Conservation (phyloP, 2,329 filamentous ascomycete genomes). For the Aspergillus ustus region DNA sequence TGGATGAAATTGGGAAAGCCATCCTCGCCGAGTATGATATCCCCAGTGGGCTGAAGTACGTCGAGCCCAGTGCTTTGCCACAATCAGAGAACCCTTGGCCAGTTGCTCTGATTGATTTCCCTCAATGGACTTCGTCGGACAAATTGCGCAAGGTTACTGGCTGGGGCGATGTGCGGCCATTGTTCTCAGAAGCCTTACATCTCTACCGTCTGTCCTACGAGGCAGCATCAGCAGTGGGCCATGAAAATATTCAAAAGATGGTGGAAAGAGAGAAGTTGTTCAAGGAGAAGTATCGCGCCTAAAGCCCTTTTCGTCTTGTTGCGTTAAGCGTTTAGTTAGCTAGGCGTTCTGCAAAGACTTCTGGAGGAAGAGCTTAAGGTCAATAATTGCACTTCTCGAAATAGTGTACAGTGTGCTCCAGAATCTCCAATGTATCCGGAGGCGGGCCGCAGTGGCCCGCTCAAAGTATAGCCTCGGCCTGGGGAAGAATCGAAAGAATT, state of each 20-base stretch:
- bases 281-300: neutral
- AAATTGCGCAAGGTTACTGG: slow-evolving; percentile 12
- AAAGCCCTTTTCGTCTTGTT: neutral
- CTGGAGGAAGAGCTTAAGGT: neutral
- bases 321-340: neutral
- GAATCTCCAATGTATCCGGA: neutral
- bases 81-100: slow-evolving; percentile 10
- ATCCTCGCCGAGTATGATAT: slow-evolving; percentile 2
- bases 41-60: neutral
- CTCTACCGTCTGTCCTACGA: slow-evolving; percentile 11
- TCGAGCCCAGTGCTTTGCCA: neutral
- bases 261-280: neutral
- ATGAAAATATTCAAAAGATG: slow-evolving; percentile 10
- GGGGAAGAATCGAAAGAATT: neutral
- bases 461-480: slow-evolving; percentile 3
- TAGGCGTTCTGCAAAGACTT: neutral
- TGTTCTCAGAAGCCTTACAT: slow-evolving; percentile 8
- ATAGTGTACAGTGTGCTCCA: neutral
- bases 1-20: slow-evolving; percentile 6
- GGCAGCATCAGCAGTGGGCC: neutral
- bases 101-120: slow-evolving; percentile 13
- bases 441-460: slow-evolving; percentile 13
- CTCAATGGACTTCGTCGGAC: slow-evolving; percentile 16
- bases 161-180: slow-evolving; percentile 11
- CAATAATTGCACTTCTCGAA: neutral